Percentiles rank a stretch among this genome's conserved stretches.
Conservation (phyloP, 306 rosid species). For the Trifolium dubium region DNA sequence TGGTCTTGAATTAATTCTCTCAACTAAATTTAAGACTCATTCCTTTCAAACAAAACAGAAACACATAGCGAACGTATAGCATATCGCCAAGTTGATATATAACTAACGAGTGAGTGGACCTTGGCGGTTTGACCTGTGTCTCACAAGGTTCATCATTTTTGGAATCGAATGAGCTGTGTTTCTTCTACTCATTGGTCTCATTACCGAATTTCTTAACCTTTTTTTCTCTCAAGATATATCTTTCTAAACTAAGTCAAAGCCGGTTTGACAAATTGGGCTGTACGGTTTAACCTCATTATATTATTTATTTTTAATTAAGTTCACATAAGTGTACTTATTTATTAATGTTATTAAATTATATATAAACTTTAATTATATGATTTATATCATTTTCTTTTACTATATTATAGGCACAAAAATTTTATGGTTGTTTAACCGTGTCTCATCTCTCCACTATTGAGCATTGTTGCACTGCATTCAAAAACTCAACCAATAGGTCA, state of each 20-base stretch:
- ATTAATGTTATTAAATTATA: no score
- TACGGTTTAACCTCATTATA: not conserved
- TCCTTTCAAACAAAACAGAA: conserved; percentile 25
- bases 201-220: not conserved
- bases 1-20: conserved; percentile 17
- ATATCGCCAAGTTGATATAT: conserved; percentile 13
- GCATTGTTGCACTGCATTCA: no score
- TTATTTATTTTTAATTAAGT: not conserved
- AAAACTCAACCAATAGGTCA: no score
- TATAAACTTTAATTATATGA: no score
- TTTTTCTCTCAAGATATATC: conserved; percentile 12
- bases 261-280: conserved; percentile 62
- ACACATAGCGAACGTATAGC: not conserved
- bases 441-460: no score
- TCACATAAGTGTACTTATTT: not conserved
- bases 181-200: conserved; percentile 25
- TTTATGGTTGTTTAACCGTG: no score
- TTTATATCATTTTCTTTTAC: no score
- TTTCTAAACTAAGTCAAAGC: conserved; percentile 43
- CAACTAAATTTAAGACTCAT: conserved; percentile 37
- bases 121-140: conserved; percentile 61
- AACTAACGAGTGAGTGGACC: conserved; percentile 41
- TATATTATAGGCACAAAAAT: no score
- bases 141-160: conserved; percentile 19
- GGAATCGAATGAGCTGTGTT: conserved; percentile 46